Base-by-base conservation (phyloP, 163 green algal genomes). In the Scenedesmus sp. region DNA sequence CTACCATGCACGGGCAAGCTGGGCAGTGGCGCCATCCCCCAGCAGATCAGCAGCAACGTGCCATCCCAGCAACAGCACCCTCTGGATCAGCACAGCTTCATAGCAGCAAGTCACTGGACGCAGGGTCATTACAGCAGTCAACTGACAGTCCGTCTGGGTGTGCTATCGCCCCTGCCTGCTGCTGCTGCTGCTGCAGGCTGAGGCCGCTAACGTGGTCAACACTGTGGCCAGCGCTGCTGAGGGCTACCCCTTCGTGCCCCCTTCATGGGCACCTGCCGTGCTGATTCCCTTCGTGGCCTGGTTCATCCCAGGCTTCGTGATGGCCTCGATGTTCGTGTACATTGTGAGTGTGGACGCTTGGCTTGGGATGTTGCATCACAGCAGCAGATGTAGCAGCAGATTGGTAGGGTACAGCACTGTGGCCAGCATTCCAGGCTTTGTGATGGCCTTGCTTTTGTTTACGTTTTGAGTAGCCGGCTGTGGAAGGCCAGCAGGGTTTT, bases 171-270 rank as follows among this genome's bases (percentile, higher is more conserved):
- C 34, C 46, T 76, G 66, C 23, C 23, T 52, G 5, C 8, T 64
- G 59, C 9, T 79, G 70, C 70, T 79, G 23, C 52, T 79, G 23
- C 18, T 84, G 84, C 92, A 96, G 94, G 94, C 92, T 84, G 94
- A 96, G 95, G 95, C 95, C 70, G 85, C 92, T 70, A 92, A 95
- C 66, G 70, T 96, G 67, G 87, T 96, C 15, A 91, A 92, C 92
- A 93, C 88, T 23, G 87, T 96, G 18, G 95, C 95, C 84, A 90
- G 57, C 84, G 95, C 95, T 56, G 85, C 95, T 15, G 62, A 93
- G 88, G 94, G 95, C 84, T 96, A 95, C 92, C 95, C 95, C 86
- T 96, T 96, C 86, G 93, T 96, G 89, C 95, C 95, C 87, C 95
- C 95, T 5, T 54, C 52, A 7, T 96, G 94, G 94, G 91, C 93